Evolutionary conservation across 2,329 filamentous ascomycete genomes (phyloP).

Genomic region (Alternaria sp.): DNA sequence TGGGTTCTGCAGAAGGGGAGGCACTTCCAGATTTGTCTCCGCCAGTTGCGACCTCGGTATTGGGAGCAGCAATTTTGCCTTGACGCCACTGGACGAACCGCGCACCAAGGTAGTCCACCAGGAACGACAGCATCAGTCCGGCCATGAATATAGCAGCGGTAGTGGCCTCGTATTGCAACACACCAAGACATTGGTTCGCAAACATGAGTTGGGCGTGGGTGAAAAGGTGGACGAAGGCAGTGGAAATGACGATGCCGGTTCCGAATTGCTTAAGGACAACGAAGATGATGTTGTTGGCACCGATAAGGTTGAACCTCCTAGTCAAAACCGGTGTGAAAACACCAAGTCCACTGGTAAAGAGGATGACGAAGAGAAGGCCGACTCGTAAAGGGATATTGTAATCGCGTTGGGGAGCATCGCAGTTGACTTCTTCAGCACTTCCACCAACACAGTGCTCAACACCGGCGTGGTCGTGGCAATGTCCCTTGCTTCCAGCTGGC

Average conservation of each 20-base stretch:
- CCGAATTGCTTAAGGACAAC: constrained; percentile 76
- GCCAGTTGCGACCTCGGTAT: constrained; percentile 23
- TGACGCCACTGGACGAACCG: constrained; percentile 61
- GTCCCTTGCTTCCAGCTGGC: constrained; percentile 31
- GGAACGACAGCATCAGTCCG: constrained; percentile 75
- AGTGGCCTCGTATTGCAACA: constrained; percentile 72
- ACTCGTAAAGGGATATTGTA: constrained; percentile 76
- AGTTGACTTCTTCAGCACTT: constrained; percentile 55
- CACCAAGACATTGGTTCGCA: constrained; percentile 71
- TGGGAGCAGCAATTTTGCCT: constrained; percentile 25
- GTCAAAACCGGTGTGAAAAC: constrained; percentile 75
- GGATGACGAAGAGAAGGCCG: constrained; percentile 76
- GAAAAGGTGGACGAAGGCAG: constrained; percentile 75
- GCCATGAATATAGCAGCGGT: constrained; percentile 77
- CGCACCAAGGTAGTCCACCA: constrained; percentile 73
- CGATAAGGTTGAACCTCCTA: constrained; percentile 64
- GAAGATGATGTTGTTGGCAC: constrained; percentile 61
- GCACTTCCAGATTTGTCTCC: constrained; percentile 24
- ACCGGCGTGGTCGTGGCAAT: constrained; percentile 78
- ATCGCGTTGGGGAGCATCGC: constrained; percentile 60
- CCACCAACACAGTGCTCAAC: constrained; percentile 72
- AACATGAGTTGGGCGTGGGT: constrained; percentile 80
- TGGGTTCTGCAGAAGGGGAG: constrained; percentile 19
- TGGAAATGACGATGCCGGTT: constrained; percentile 76
- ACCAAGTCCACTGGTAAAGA: constrained; percentile 73